Evolutionary conservation across 139 green algal genomes (phyloP), one percentile per base, ranked within the genome.

Genomic region (Chlamydomonas asymmetrica): DNA sequence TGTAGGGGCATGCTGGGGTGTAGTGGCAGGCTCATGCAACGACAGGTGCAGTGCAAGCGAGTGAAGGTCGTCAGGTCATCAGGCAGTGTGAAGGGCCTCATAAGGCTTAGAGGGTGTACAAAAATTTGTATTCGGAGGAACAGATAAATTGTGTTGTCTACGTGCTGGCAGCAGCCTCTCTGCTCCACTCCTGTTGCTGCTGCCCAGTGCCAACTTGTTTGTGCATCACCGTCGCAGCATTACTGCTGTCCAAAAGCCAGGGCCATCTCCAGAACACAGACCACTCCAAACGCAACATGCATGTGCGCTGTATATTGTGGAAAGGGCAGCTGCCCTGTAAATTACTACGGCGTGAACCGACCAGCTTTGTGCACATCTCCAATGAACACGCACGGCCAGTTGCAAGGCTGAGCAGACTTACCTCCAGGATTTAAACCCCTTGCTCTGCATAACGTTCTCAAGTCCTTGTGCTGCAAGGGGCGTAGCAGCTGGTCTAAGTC

Each of bases 371-470:
- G 45, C 13, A 52, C 45, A 52, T 16, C 18, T 16, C 45, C 45
- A 52, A 52, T 52, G 45, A 10, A 25, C 13, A 52, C 18, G 45
- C 45, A 52, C 18, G 45, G 13, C 45, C 45, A 25, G 45, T 16
- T 52, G 25, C 6, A 61, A 8, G 52, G 56, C 10, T 13, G 5
- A 63, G n/a, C 16, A 5, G 6, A 29, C 60, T 54, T 39, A 74
- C 67, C 67, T 40, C 50, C 67, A 18, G 67, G 67, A 39, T 74
- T 74, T 25, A 75, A 48, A 4, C 68, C 68, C n/a, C 68, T 41
- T 9, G 5, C 54, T 0, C 68, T 52, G 27, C 22, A 29, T 7
- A 75, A n/a, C 4, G 34, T 27, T 39, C 68, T 41, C 13, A 75
- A n/a, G 32, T 75, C 68, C 56, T 75, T 75, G 2, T 66, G 68